Evolutionary conservation across 2,329 filamentous ascomycete genomes (phyloP).

Genomic region (Pyrenophora tritici-repentis): DNA sequence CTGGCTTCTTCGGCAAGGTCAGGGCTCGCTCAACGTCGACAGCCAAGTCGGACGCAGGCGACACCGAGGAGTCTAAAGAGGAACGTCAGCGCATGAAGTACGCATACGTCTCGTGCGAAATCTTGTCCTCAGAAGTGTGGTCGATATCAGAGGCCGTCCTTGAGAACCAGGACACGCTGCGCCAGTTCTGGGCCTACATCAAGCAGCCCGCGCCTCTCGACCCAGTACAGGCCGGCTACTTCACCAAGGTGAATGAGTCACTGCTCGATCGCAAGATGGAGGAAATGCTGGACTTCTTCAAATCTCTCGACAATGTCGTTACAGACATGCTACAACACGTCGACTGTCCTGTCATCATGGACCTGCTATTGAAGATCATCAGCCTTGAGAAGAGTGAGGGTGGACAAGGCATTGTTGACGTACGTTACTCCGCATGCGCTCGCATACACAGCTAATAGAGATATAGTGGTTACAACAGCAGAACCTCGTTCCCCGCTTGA

Average conservation of each 20-base stretch:
- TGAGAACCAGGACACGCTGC: constrained; percentile 77
- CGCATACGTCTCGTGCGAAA: constrained; percentile 89
- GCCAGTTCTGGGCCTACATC: constrained; percentile 89
- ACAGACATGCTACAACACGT: constrained; percentile 88
- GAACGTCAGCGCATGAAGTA: constrained; percentile 94
- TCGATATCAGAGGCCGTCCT: constrained; percentile 92
- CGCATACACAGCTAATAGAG: constrained; percentile 16
- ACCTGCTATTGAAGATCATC: constrained; percentile 93
- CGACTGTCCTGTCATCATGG: constrained; percentile 98
- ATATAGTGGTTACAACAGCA: constrained; percentile 87
- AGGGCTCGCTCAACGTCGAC: constrained; percentile 52
- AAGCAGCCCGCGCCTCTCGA: constrained; percentile 84
- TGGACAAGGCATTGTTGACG: constrained; percentile 91
- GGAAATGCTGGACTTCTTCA: constrained; percentile 92
- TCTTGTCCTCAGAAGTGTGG: constrained; percentile 95
- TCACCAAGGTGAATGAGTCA: constrained; percentile 98
- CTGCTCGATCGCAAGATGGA: constrained; percentile 97
- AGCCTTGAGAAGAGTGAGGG: constrained; percentile 91
- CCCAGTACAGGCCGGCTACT: constrained; percentile 93
- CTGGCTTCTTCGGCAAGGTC: constrained; percentile 55
- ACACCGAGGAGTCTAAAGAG: constrained; percentile 67
- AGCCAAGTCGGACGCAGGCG: constrained; percentile 49
- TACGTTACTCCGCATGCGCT: constrained; percentile 51
- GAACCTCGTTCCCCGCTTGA: constrained; percentile 81
- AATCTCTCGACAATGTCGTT: constrained; percentile 79